These are phyloP conservation scores for Xylaria scruposa DNA, from an alignment of 495 filamentous ascomycete species.

Conservation along the genomic window DNA sequence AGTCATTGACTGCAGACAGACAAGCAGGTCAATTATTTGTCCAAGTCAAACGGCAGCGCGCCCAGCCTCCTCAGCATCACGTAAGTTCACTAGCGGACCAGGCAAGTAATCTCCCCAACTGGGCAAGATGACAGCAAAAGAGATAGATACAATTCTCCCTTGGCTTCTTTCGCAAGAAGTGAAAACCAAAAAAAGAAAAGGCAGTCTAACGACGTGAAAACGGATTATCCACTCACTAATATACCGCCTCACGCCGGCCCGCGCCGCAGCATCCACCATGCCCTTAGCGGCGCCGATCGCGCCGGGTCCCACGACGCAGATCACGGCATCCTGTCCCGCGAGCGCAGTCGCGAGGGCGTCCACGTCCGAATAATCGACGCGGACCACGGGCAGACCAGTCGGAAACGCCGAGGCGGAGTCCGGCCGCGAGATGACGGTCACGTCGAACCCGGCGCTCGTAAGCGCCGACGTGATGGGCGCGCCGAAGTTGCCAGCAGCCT, in stretches of 20 bases:
- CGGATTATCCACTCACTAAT: conserved; percentile 37
- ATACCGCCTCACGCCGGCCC: conserved; percentile 56
- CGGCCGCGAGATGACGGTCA: conserved; percentile 57
- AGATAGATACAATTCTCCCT: not conserved
- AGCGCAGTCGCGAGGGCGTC: conserved; percentile 47
- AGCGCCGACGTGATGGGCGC: conserved; percentile 55
- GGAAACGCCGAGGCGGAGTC: conserved; percentile 41
- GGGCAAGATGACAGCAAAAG: not conserved
- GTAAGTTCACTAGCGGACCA: not conserved
- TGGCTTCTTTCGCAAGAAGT: not conserved
- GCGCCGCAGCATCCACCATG: conserved; percentile 59
- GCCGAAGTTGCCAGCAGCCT: conserved; percentile 63
- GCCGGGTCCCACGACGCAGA: conserved; percentile 44
- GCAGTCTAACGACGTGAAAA: not conserved
- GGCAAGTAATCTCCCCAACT: not conserved
- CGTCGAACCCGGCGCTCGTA: conserved; percentile 49
- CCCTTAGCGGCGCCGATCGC: conserved; percentile 41
- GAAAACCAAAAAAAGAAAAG: not conserved
- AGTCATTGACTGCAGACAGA: conserved; percentile 51
- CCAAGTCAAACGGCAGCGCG: not conserved
- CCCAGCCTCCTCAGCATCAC: too few species aligned
- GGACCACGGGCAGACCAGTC: conserved; percentile 40
- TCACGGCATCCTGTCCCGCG: conserved; percentile 52
- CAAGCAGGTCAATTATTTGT: not conserved
- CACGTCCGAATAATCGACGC: conserved; percentile 51